Base-by-base conservation (phyloP, 352 stramenopile species). In the Phytopythium helicoides region DNA sequence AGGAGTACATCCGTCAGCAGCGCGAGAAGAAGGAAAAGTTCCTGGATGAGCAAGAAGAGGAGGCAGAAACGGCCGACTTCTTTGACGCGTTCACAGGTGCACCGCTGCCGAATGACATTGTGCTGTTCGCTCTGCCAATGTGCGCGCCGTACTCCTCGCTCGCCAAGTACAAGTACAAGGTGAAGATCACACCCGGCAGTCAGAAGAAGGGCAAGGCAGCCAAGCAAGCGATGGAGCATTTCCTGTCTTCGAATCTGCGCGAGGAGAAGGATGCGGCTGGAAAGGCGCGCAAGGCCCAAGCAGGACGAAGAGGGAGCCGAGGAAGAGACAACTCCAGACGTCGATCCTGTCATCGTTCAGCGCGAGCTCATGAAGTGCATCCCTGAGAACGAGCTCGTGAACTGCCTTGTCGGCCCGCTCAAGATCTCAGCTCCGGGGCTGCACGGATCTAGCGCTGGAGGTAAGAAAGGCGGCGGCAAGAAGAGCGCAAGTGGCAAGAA, bases 141-240 rank as follows among this genome's bases (percentile, higher is more conserved):
- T 97, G 90, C 41, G 92, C 81, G 44, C 92, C 92, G 47, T 97
- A 97, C 64, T 66, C 79, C 16, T 81, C 81, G 37, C 64, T 97
- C 55, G 70, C 67, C 39, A 89, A 89, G 60, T 96, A 86, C 68
- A 97, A 96, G 60, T 97, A 97, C 73, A 92, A 94, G 64, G 85
- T 97, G 34, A 98, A 98, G 71, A 64, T 98, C 18, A 88, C 81
- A 0, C 92, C 92, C 0, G 92, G 92, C 11, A 77, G 61, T 39
- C 71, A 89, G 53, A 97, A 97, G 79, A 96, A 95, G 61, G 92
- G 92, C 58, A 97, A 97, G 62, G 86, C 87, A 1, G 82, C 73
- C 16, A 95, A 96, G 68, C 71, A 90, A 55, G 81, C 78, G 10
- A 80, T 96, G 60, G 89, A 97, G 42, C 75, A 92, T 40, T 93